Conservation (phyloP, 352 stramenopile species). For the Phytophthora sp. region DNA sequence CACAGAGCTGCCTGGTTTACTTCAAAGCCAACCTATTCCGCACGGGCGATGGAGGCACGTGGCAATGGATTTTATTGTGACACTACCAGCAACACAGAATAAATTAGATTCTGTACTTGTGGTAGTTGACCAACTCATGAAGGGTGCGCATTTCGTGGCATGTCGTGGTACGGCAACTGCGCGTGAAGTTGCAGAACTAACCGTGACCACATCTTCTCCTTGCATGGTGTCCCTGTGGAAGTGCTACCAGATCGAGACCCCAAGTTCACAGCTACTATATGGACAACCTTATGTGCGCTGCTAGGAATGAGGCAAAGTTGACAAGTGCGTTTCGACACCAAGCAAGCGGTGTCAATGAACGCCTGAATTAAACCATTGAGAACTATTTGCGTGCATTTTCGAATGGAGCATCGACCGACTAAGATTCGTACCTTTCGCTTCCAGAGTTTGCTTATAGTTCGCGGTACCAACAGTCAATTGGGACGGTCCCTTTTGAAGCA, state of each 20-base stretch:
- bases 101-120: conserved; percentile 4
- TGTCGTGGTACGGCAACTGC: neutral
- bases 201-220: conserved; percentile 6
- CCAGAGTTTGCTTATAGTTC: conserved; percentile 25
- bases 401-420: conserved; percentile 16
- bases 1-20: neutral
- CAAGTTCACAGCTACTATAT: conserved; percentile 26
- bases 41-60: conserved; percentile 6
- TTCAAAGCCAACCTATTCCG: neutral
- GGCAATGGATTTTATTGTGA: conserved; percentile 19
- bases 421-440: neutral
- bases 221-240: conserved; percentile 15
- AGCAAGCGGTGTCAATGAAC: conserved; percentile 17
- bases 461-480: conserved; percentile 12
- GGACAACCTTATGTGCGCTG: conserved; percentile 13
- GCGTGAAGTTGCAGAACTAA: neutral
- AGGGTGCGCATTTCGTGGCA: conserved; percentile 7
- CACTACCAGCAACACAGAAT: conserved; percentile 1
- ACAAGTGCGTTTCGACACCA: conserved; percentile 17
- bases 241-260: conserved; percentile 21
- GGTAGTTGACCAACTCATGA: conserved; percentile 6
- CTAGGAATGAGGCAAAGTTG: conserved; percentile 16
- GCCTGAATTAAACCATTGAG: conserved; percentile 19
- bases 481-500: conserved; percentile 28
- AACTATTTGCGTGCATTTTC: conserved; percentile 17